phyloP scores from a whole-genome alignment of 2,329 filamentous ascomycete genomes.

The Zelopaecilomyces penicillatus region DNA sequence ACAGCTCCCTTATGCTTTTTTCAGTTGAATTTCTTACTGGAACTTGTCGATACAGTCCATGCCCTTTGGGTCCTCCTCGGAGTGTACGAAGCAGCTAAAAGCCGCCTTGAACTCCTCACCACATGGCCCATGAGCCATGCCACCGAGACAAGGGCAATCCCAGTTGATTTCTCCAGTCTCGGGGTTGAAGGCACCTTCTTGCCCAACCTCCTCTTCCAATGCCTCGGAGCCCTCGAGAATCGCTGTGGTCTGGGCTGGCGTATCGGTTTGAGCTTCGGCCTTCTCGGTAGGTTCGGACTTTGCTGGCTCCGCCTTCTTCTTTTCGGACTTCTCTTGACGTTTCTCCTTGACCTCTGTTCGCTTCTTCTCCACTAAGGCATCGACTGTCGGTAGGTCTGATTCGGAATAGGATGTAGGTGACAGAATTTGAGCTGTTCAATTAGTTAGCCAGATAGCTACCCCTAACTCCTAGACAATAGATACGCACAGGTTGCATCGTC shows the following conservation, averaged over 20 bases:
- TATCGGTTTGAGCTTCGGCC: slow-evolving; percentile 17
- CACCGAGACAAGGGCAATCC: slow-evolving; percentile 95
- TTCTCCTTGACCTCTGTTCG: slow-evolving; percentile 37
- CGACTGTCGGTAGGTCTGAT: slow-evolving; percentile 53
- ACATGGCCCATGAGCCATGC: slow-evolving; percentile 94
- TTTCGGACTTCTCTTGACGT: not conserved
- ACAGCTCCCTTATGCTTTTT: not conserved
- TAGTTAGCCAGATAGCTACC: not conserved
- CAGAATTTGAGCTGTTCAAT: slow-evolving; percentile 18
- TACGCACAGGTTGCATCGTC: slow-evolving; percentile 64
- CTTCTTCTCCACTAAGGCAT: slow-evolving; percentile 59
- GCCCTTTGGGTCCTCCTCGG: slow-evolving; percentile 88
- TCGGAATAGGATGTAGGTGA: slow-evolving; percentile 46
- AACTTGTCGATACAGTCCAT: slow-evolving; percentile 98
- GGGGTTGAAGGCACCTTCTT: slow-evolving; percentile 92
- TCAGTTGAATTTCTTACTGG: slow-evolving; percentile 52
- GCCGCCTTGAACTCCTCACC: slow-evolving; percentile 91
- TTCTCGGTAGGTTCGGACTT: slow-evolving; percentile 13
- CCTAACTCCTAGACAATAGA: slow-evolving; percentile 21
- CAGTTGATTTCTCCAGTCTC: slow-evolving; percentile 99
- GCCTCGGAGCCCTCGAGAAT: slow-evolving; percentile 32
- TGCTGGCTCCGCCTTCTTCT: slow-evolving; percentile 16
- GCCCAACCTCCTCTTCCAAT: slow-evolving; percentile 71
- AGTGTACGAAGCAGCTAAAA: slow-evolving; percentile 98
- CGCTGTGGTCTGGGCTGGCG: slow-evolving; percentile 16